These are phyloP conservation scores for Paradendryphiella salina DNA, from an alignment of 2,329 filamentous ascomycete genomes.

Conservation along the genomic window DNA sequence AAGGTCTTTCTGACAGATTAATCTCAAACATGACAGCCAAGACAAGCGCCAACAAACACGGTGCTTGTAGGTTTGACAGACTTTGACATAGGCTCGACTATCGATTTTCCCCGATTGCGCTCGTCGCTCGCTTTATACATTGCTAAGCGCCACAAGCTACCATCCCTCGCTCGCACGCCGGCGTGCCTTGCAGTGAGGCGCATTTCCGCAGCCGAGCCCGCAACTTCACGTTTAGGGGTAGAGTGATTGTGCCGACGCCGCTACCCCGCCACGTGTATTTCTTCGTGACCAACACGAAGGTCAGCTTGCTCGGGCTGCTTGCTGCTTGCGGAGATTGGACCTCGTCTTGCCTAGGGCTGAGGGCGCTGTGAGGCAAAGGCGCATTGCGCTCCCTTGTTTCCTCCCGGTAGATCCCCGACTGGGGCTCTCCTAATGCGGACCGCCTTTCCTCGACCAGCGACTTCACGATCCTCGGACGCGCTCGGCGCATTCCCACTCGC, in stretches of 20 bases:
- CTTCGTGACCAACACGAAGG: background rate
- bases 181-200: constrained; percentile 20
- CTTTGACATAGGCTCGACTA: background rate
- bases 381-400: constrained; percentile 13
- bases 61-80: background rate
- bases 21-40: constrained; percentile 8
- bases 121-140: constrained; percentile 12
- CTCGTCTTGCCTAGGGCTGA: constrained; percentile 1
- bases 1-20: constrained; percentile 2
- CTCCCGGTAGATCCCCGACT: constrained; percentile 18
- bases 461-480: constrained; percentile 8
- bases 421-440: constrained; percentile 17
- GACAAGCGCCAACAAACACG: constrained; percentile 18
- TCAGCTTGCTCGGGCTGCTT: background rate
- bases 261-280: constrained; percentile 12
- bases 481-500: constrained; percentile 8
- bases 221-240: constrained; percentile 21
- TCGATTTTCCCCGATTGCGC: background rate
- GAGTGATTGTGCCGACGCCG: constrained; percentile 13
- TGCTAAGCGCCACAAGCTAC: constrained; percentile 17
- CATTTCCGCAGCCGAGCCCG: constrained; percentile 27
- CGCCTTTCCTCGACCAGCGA: constrained; percentile 9
- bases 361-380: constrained; percentile 13
- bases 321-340: constrained; percentile 1
- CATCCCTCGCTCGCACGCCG: background rate